Evolutionary conservation across 2,329 filamentous ascomycete genomes (phyloP).

Genomic region (Pyrenophora seminiperda): DNA sequence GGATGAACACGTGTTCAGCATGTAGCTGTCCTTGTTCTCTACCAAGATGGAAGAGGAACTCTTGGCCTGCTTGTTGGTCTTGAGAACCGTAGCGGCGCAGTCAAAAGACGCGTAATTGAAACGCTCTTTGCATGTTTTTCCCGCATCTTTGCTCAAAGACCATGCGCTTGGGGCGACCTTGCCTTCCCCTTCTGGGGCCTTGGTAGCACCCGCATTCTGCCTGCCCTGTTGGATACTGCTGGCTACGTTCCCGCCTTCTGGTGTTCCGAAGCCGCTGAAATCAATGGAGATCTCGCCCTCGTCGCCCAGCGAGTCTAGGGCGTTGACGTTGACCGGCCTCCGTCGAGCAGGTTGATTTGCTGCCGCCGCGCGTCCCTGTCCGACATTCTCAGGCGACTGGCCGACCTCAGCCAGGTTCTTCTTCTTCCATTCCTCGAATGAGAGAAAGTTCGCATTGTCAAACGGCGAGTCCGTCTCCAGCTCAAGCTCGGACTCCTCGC

Average conservation of each 20-base stretch:
- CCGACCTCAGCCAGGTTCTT: conserved; percentile 86
- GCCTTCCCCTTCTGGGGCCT: conserved; percentile 29
- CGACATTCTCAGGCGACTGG: conserved; percentile 73
- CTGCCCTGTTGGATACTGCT: conserved; percentile 22
- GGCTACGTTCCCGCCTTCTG: conserved; percentile 31
- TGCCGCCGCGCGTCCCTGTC: conserved; percentile 57
- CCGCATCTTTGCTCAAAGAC: conserved; percentile 82
- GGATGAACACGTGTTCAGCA: conserved; percentile 88
- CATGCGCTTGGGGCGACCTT: conserved; percentile 41
- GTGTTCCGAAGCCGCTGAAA: conserved; percentile 66
- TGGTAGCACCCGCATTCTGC: conserved; percentile 22
- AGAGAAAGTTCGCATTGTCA: conserved; percentile 84
- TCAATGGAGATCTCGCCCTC: conserved; percentile 84
- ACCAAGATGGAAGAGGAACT: conserved; percentile 87
- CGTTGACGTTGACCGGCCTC: conserved; percentile 64
- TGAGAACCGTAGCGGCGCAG: conserved; percentile 89
- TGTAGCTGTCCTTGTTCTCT: conserved; percentile 98
- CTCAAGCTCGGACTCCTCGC: conserved; percentile 53
- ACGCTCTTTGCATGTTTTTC: conserved; percentile 95
- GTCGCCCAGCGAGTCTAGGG: conserved; percentile 80
- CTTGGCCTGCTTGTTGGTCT: conserved; percentile 84
- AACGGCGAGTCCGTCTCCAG: conserved; percentile 68
- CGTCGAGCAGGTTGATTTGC: conserved; percentile 54
- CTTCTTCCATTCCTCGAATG: conserved; percentile 98
- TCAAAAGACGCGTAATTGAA: conserved; percentile 99